These are phyloP conservation scores for Aspergillus brasiliensis DNA, from an alignment of 2,329 filamentous ascomycete species.

Conservation along the genomic window DNA sequence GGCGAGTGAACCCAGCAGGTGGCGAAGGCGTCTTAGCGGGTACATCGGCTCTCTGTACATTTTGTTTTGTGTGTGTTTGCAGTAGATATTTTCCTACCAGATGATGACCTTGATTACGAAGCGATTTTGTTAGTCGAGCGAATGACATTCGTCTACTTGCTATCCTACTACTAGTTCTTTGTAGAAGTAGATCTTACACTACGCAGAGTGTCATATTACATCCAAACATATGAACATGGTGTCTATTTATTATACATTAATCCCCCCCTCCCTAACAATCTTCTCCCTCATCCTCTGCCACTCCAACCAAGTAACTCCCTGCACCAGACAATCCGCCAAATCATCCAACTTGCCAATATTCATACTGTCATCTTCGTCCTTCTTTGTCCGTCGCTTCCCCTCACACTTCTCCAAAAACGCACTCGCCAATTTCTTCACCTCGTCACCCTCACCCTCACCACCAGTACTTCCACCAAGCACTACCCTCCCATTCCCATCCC, in stretches of 20 bases:
- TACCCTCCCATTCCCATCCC: constrained; percentile 3
- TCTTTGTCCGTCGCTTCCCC: constrained; percentile 9
- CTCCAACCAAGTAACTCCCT: constrained; percentile 73
- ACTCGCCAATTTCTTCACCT: constrained; percentile 25
- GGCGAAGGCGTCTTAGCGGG: neutral
- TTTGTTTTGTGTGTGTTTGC: constrained; percentile 4
- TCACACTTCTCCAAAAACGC: constrained; percentile 36
- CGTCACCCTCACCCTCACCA: constrained; percentile 16
- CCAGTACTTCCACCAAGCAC: constrained; percentile 13
- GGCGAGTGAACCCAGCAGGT: neutral
- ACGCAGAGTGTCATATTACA: neutral
- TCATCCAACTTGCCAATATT: constrained; percentile 70
- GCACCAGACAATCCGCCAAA: constrained; percentile 75
- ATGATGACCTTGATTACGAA: constrained; percentile 15
- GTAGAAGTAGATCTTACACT: neutral
- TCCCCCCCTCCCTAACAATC: constrained; percentile 20
- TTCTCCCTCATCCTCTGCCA: constrained; percentile 60
- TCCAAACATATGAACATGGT: neutral
- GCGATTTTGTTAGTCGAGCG: constrained; percentile 9
- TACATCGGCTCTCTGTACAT: constrained; percentile 3
- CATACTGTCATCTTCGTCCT: constrained; percentile 18
- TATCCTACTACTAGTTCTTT: too few species aligned
- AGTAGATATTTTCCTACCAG: constrained; percentile 1
- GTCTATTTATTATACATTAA: neutral
- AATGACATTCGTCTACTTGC: neutral